phyloP scores from a whole-genome alignment of 2,329 filamentous ascomycete genomes.

The Fusarium algeriense region DNA sequence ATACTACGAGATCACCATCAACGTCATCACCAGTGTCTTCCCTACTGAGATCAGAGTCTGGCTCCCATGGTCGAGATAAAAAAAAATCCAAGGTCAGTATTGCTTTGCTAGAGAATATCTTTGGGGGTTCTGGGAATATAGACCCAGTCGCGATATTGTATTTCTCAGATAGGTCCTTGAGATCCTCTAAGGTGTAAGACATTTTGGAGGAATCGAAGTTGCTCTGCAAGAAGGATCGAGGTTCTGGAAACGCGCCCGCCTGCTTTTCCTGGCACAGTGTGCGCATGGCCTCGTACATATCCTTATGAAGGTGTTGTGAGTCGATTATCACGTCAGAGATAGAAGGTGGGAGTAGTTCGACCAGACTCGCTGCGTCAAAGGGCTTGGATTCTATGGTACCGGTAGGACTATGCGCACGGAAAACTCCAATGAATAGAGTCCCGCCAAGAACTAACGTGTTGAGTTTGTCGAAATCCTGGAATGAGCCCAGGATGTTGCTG shows the following conservation, averaged over 20 bases:
- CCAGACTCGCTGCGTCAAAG: neutral
- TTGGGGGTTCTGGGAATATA: neutral
- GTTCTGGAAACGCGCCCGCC: neutral
- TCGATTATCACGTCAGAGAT: neutral
- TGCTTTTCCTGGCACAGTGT: neutral
- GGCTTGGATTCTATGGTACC: accelerated
- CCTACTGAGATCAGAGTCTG: too few relatives aligned
- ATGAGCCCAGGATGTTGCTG: neutral
- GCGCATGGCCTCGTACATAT: neutral
- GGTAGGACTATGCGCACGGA: accelerated
- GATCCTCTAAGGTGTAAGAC: neutral
- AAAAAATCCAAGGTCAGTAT: too few relatives aligned
- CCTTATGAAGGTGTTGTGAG: neutral
- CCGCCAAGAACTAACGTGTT: neutral
- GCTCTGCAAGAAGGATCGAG: neutral
- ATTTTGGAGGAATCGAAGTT: neutral
- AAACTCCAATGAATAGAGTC: neutral
- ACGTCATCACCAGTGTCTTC: too few relatives aligned
- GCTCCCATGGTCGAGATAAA: too few relatives aligned
- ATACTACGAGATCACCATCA: too few relatives aligned
- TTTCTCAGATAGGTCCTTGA: neutral
- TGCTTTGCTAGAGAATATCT: too few relatives aligned
- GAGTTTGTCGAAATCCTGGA: neutral
- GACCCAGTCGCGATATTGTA: accelerated
- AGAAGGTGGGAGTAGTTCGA: neutral